phyloP scores from a whole-genome alignment of 192 early-diverging fungal genomes.

The Gonapodya sp. region DNA sequence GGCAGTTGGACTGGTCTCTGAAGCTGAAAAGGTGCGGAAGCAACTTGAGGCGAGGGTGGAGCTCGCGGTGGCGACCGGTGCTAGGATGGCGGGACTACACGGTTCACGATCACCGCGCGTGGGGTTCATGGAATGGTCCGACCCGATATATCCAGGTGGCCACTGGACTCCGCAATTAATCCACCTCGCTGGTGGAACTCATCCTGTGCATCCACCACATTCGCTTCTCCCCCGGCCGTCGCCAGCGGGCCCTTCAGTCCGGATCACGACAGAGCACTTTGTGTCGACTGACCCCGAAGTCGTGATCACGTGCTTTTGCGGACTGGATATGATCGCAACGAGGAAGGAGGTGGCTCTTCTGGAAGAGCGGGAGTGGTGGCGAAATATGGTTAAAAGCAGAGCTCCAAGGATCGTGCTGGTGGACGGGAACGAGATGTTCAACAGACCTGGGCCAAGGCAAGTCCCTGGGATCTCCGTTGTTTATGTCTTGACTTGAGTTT shows the following conservation, averaged over 20 bases:
- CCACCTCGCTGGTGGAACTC: constrained; percentile 33
- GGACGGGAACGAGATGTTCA: constrained; percentile 52
- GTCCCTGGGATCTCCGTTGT: constrained; percentile 40
- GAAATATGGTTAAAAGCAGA: background rate
- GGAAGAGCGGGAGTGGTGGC: constrained; percentile 10
- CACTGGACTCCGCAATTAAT: constrained; percentile 46
- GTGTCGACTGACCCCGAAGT: constrained; percentile 28
- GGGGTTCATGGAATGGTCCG: constrained; percentile 40
- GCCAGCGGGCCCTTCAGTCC: constrained; percentile 25
- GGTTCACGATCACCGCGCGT: constrained; percentile 21
- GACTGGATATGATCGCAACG: constrained; percentile 30
- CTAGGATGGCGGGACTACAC: constrained; percentile 7
- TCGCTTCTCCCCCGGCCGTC: constrained; percentile 27
- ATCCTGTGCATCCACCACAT: constrained; percentile 25
- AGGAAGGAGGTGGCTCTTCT: constrained; percentile 15
- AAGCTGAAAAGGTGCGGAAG: constrained; percentile 15
- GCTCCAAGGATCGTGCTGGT: constrained; percentile 34
- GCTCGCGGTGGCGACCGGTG: constrained; percentile 13
- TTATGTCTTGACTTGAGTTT: constrained; percentile 27
- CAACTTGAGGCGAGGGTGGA: constrained; percentile 19
- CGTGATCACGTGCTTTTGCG: constrained; percentile 38
- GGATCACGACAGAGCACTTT: constrained; percentile 19
- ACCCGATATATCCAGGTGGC: constrained; percentile 39
- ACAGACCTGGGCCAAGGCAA: constrained; percentile 41
- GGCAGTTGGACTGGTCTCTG: constrained; percentile 20